Base-by-base conservation (phyloP, 805 yeast species). In the Starmera quercuum region DNA sequence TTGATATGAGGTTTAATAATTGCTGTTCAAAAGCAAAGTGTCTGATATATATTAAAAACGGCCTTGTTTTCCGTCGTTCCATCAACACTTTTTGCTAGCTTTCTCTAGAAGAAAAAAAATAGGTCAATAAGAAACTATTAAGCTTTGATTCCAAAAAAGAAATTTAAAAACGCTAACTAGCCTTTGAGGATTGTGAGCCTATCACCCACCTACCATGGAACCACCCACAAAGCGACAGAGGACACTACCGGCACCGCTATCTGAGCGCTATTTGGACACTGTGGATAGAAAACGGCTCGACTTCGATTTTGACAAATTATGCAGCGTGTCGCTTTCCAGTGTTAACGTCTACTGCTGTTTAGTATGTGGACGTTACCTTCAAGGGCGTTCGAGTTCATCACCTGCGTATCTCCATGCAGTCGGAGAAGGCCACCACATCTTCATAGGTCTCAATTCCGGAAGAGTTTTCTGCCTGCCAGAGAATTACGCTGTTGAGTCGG, bases 271-370 rank as follows among this genome's bases (percentile, higher is more conserved):
- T 35, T 41, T 55, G 7, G 60, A 54, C 13, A 56, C 59, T 11
- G 53, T 51, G 28, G 53, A 53, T 29, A 44, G 51, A 28, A 55
- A 48, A 29, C 52, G 46, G 14, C 37, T 66, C 11, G 85, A 84
- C 48, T 83, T 84, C 51, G 94, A 83, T 50, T 67, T 71, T 33
- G 85, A 79, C 29, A 76, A 75, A 47, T 54, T 72, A 2, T 84
- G 95, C 53, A 65, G 74, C 28, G 71, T 78, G 0, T 70, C 86
- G 0, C 59, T 83, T 16, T 66, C 84, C 1, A 68, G 63, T 25
- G 59, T 68, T 15, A 79, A 81, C 45, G 70, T 83, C 1, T 81
- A 83, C 46, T 75, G 83, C 21, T 84, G 95, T 49, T 56, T 84
- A 15, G 68, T 67, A 0, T 84, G 95, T 56, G 90, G 88, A 22